Evolutionary conservation across 140 eudicot species (phyloP), one percentile per base, ranked within the genome.

Genomic region (Senecio squalidus): DNA sequence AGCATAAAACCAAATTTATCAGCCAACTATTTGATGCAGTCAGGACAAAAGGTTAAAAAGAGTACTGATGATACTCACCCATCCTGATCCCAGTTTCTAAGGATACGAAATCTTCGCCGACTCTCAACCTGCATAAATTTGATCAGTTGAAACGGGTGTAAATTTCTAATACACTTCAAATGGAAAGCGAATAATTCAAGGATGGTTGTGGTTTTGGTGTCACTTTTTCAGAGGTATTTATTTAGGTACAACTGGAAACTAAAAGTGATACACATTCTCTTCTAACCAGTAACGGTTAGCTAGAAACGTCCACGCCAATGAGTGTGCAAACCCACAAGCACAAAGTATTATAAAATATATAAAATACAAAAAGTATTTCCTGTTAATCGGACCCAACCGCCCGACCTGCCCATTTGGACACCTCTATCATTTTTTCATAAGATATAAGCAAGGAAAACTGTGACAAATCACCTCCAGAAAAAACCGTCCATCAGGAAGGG

Each of bases 401-500:
- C 6, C 26, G 14, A 44, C 45, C 44, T 2, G 3, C 31, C 44
- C 22, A 28, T 44, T 16, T 45, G 23, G 3, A 55, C 9, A 29
- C 46, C 21, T 62, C 4, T 0, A 62, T 29, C 20, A 9, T 14
- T 43, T 49, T 23, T 23, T 30, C 34, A 48, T n/a, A 1, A 30
- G 49, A 55, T 55, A 36, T 1, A 31, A 52, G 15, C 39, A 40
- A 44, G 52, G 33, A 58, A 29, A 21, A 30, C 22, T 14, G 23
- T 4, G 33, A 57, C 26, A 36, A 50, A 17, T 70, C 44, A 87
- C 98, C 96, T 88, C 96, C n/a, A 92, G 78, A 59, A 79, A 92
- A 73, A 92, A 88, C 16, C 96, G 95, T 4, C 99, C 99, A 68
- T 92, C 99, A 48, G 95, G 89, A 70, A 88, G 95, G 73, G 99